phyloP scores from a whole-genome alignment of 352 stramenopile genomes.

The Pythium phragmiticola region DNA sequence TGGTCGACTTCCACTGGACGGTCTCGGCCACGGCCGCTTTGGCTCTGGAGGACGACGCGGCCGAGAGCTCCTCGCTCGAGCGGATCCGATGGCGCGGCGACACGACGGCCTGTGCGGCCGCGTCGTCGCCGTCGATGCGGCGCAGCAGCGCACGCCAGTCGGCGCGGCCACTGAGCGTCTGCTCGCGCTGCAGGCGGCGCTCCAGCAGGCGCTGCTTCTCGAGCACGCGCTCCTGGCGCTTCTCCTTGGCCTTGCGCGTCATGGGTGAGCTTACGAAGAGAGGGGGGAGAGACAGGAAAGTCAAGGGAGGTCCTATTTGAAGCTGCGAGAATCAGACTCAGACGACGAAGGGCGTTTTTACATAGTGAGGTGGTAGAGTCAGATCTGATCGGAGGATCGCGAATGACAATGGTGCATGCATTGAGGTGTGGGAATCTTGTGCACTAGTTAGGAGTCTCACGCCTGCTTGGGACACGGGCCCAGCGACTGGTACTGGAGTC shows the following conservation, averaged over 20 bases:
- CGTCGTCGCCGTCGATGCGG: conserved; percentile 47
- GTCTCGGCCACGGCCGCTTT: conserved; percentile 39
- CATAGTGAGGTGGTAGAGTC: too few relatives aligned
- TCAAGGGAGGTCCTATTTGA: too few relatives aligned
- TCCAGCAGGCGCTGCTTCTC: conserved; percentile 52
- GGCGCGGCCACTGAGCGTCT: conserved; percentile 39
- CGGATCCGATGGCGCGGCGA: conserved; percentile 22
- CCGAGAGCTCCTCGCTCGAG: background rate
- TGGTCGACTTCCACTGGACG: conserved; percentile 75
- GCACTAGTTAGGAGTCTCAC: background rate
- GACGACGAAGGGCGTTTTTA: too few relatives aligned
- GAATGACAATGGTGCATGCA: too few relatives aligned
- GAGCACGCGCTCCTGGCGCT: conserved; percentile 55
- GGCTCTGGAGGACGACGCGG: background rate
- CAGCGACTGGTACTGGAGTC: background rate
- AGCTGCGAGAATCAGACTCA: too few relatives aligned
- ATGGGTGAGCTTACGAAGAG: conserved; percentile 27
- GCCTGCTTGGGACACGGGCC: background rate
- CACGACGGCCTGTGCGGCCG: conserved; percentile 16
- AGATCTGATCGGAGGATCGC: too few relatives aligned
- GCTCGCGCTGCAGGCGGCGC: conserved; percentile 38
- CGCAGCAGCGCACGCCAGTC: conserved; percentile 60
- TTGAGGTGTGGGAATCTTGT: too few relatives aligned
- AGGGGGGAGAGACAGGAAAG: background rate
- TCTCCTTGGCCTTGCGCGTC: conserved; percentile 79